phyloP scores from a whole-genome alignment of 148 eudicot genomes.

The Camellia japonica region DNA sequence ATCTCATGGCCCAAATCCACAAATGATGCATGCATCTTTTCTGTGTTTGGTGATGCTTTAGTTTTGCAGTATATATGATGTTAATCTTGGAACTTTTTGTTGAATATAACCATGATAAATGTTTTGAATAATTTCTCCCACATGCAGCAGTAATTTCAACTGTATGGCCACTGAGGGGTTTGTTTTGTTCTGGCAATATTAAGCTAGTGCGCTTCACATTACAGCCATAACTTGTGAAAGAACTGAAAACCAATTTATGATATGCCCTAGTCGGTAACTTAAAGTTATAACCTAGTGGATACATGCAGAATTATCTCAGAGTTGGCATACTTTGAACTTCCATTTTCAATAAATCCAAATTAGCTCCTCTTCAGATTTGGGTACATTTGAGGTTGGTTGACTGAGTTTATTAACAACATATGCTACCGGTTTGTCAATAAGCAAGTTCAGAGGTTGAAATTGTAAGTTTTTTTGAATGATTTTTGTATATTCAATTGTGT shows the following conservation, averaged over 20 bases:
- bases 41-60: background rate
- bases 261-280: too few relatives aligned
- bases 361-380: background rate
- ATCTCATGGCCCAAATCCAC: background rate
- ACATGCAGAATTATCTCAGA: background rate
- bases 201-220: background rate
- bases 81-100: background rate
- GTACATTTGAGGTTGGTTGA: background rate
- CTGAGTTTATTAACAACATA: background rate
- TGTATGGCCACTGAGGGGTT: background rate
- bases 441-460: too few relatives aligned
- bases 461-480: too few relatives aligned
- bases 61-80: background rate
- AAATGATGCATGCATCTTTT: background rate
- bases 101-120: background rate
- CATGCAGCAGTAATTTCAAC: background rate
- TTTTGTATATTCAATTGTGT: too few relatives aligned
- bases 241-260: too few relatives aligned
- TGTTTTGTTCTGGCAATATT: conserved; percentile 4
- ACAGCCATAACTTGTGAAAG: background rate
- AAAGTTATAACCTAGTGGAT: too few relatives aligned
- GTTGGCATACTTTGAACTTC: background rate
- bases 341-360: background rate
- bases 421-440: too few relatives aligned
- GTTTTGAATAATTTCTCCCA: too few relatives aligned